These are phyloP conservation scores for Chalciporus chontae DNA, from an alignment of 768 basidiomycete genomes.

Conservation along the genomic window DNA sequence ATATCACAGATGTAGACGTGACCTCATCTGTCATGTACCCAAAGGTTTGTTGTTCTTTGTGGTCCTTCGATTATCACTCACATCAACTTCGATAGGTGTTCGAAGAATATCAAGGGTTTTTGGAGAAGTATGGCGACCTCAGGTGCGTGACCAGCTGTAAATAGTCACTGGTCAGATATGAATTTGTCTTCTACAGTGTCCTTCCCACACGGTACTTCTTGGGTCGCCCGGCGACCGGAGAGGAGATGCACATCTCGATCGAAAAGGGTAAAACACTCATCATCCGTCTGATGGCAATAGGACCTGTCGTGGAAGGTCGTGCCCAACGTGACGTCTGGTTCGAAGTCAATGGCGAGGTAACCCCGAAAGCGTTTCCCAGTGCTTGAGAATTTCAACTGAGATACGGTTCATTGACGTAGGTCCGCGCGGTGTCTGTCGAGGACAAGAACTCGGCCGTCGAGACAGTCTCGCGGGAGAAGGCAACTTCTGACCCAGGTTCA, in stretches of 20 bases:
- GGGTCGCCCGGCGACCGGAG: conserved; percentile 83
- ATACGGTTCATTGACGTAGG: conserved; percentile 39
- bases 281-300: conserved; percentile 92
- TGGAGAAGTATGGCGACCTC: conserved; percentile 93
- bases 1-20: conserved; percentile 91
- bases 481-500: conserved; percentile 90
- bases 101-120: conserved; percentile 93
- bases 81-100: conserved; percentile 62
- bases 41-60: conserved; percentile 54
- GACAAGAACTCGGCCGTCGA: conserved; percentile 98
- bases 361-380: conserved; percentile 13
- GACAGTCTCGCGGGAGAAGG: conserved; percentile 91
- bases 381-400: conserved; percentile 16
- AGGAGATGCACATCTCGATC: conserved; percentile 96
- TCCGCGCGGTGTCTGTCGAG: conserved; percentile 92
- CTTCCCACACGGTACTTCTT: conserved; percentile 97
- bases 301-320: conserved; percentile 86
- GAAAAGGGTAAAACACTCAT: conserved; percentile 97
- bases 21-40: conserved; percentile 98
- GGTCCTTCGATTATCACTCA: conserved; percentile 6
- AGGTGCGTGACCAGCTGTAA: conserved; percentile 49
- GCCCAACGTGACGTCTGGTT: conserved; percentile 98
- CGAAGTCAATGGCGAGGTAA: conserved; percentile 93
- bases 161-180: conserved; percentile 5
- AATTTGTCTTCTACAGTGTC: conserved; percentile 51